A percentile compares a stretch with the other conserved stretches of the same genome.
Conservation (phyloP, 208 protist genomes). For the Leishmania lainsoni region DNA sequence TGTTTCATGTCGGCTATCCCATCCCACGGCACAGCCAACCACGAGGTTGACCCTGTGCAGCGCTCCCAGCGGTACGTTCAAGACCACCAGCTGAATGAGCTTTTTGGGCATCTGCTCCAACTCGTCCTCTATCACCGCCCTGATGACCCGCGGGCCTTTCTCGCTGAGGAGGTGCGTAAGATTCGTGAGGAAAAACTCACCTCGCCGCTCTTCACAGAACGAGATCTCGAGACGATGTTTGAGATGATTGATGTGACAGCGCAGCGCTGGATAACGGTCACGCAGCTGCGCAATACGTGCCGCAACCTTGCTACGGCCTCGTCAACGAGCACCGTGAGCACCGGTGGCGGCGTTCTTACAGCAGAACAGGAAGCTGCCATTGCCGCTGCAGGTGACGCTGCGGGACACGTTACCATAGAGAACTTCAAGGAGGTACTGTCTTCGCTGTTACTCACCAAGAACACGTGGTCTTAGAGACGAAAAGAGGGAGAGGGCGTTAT, state of each 20-base stretch:
- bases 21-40: slow-evolving; percentile 1
- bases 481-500: neutral
- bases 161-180: slow-evolving; percentile 71
- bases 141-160: slow-evolving; percentile 78
- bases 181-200: slow-evolving; percentile 65
- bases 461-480: slow-evolving; percentile 50
- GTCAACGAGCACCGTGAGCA: neutral
- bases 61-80: slow-evolving; percentile 73
- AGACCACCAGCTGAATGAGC: slow-evolving; percentile 78
- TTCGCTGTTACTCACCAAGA: slow-evolving; percentile 64
- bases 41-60: slow-evolving; percentile 33
- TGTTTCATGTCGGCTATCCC: slow-evolving; percentile 17
- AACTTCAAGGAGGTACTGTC: slow-evolving; percentile 86
- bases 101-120: slow-evolving; percentile 89
- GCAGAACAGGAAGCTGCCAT: slow-evolving; percentile 67
- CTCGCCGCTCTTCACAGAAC: slow-evolving; percentile 81
- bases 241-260: slow-evolving; percentile 90
- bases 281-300: slow-evolving; percentile 88
- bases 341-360: slow-evolving; percentile 28
- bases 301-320: slow-evolving; percentile 75
- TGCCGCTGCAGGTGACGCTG: slow-evolving; percentile 59
- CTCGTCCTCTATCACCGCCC: slow-evolving; percentile 86
- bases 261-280: slow-evolving; percentile 82
- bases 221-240: slow-evolving; percentile 93
- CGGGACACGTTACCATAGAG: slow-evolving; percentile 75